Evolutionary conservation across 2,329 filamentous ascomycete species (phyloP), one percentile per base, ranked within the genome.

Genomic region (Epichloe coenophiala): DNA sequence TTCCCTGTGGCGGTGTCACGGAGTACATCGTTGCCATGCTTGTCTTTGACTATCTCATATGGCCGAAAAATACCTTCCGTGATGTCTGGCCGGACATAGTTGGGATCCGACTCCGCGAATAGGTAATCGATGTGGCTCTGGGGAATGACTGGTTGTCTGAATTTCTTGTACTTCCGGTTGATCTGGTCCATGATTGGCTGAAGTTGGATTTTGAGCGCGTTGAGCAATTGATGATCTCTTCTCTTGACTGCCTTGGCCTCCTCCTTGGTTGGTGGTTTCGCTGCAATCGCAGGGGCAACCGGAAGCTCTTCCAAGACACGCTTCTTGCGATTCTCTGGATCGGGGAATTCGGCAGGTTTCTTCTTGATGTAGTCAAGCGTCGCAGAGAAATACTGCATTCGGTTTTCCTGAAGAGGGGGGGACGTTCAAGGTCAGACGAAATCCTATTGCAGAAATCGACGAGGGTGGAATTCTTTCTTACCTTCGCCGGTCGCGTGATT

Each of bases 131-230:
- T 88, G 56, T 83, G 77, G 11, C 69, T 66, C 48, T 87, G 82
- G 2, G 87, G 80, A 54, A 98, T 84, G 41, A 88, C 80, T 1
- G 88, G 84, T 50, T 82, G 81, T 54, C 89, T 79, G 68, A 97
- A 97, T 58, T 88, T 88, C 63, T 84, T 87, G 69, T 95, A 95
- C 63, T 86, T 89, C 54, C 77, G 75, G 65, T 95, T 93, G 63
- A 98, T 88, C 67, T 96, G 88, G 58, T 98, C 91, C 89, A 98
- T 96, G 58, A 97, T 88, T 2, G 88, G 88, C 65, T 96, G 90
- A 50, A 98, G 81, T 49, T 84, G 75, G 39, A 95, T 82, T 71
- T 97, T 98, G 56, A 98, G 72, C 52, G 84, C 72, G 63, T 97
- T 96, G 49, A 97, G 75, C 11, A 84, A 80, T 56, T 91, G 82